A percentile compares a stretch with the other conserved stretches of the same genome.
Conservation (phyloP, 148 eudicot species). For the Fagopyrum homotropicum region DNA sequence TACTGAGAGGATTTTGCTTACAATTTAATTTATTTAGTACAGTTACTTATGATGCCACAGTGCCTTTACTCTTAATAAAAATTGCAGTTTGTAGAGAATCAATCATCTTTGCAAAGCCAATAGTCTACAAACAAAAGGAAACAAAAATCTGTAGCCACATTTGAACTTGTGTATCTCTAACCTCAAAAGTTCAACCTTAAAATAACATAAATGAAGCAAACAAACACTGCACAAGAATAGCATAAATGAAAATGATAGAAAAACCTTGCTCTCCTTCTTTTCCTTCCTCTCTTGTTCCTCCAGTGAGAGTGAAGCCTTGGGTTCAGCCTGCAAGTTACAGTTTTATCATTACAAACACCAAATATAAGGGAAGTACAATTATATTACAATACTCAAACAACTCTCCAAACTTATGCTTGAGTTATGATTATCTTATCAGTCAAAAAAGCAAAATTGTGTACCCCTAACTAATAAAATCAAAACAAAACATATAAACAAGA, state of each 20-base stretch:
- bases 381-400: too few species aligned
- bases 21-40: not conserved
- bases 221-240: not conserved
- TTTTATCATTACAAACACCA: too few species aligned
- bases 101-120: not conserved
- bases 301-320: constrained; percentile 13
- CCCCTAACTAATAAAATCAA: too few species aligned
- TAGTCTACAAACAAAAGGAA: not conserved
- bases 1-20: not conserved
- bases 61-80: not conserved
- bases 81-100: not conserved
- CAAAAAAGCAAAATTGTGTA: too few species aligned
- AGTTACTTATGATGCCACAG: not conserved
- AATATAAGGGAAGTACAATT: too few species aligned
- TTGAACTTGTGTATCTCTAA: not conserved
- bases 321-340: constrained; percentile 18
- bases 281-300: constrained; percentile 45
- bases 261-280: constrained; percentile 52
- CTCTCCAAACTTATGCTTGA: too few species aligned
- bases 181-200: not conserved
- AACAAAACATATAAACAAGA: too few species aligned
- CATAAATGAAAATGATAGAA: not conserved
- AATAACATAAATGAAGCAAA: not conserved
- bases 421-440: too few species aligned
- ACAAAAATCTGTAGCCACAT: not conserved